A percentile compares a stretch with the other conserved stretches of the same genome.
These are phyloP conservation scores for Zizania palustris DNA, from an alignment of 202 grass and related monocot species.

Conservation along the genomic window DNA sequence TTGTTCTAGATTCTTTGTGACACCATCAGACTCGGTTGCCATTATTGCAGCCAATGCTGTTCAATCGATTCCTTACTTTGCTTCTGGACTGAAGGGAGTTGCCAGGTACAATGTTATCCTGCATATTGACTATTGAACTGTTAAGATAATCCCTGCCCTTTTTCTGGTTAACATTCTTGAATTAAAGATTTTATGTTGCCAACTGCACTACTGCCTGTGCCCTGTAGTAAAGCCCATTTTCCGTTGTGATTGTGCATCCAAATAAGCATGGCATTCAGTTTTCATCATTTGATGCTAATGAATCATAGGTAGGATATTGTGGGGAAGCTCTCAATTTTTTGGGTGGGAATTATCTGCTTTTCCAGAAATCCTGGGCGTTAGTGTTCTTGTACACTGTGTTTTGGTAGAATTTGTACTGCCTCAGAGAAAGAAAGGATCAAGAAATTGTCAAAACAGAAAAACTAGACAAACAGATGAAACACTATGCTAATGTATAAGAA, in stretches of 20 bases:
- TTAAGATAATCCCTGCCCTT: constrained; percentile 22
- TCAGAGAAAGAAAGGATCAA: not conserved
- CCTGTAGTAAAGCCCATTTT: constrained; percentile 13
- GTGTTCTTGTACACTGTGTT: not conserved
- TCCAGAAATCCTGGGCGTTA: not conserved
- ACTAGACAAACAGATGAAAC: constrained; percentile 2
- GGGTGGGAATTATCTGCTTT: not conserved
- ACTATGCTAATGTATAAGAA: not conserved
- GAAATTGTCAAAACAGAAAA: not conserved
- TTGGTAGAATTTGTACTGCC: constrained; percentile 1
- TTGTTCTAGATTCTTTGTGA: constrained; percentile 90
- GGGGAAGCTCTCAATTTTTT: constrained; percentile 1
- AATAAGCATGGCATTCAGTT: constrained; percentile 8
- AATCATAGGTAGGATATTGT: not conserved
- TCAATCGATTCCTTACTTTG: constrained; percentile 89
- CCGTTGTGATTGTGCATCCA: not conserved
- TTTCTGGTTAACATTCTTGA: constrained; percentile 13
- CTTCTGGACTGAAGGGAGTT: constrained; percentile 97
- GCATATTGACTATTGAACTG: constrained; percentile 25
- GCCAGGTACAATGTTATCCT: constrained; percentile 63
- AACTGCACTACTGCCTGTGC: not conserved
- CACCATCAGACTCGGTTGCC: constrained; percentile 94
- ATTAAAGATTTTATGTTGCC: constrained; percentile 22
- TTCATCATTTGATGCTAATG: not conserved
- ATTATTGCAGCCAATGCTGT: constrained; percentile 98